Percentiles rank a stretch among this genome's conserved stretches.
phyloP scores from a whole-genome alignment of 768 basidiomycete genomes.

The Crepidotus variabilis region DNA sequence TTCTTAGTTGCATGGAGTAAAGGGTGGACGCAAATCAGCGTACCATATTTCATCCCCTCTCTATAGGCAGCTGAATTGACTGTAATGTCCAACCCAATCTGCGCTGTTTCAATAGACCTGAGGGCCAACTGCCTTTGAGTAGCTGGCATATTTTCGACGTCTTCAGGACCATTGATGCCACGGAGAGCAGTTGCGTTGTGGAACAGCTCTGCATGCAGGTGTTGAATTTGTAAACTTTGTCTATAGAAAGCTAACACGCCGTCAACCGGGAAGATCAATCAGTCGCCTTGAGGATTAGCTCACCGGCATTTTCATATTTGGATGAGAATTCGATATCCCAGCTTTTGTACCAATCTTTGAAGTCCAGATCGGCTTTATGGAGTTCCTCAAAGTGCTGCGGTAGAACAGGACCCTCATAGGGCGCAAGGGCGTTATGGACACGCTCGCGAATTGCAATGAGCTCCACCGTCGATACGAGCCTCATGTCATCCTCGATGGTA shows the following conservation, averaged over 20 bases:
- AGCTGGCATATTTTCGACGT: slow-evolving; percentile 79
- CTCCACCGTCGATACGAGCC: slow-evolving; percentile 92
- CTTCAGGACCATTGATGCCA: slow-evolving; percentile 81
- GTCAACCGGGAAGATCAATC: neutral
- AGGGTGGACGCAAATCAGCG: slow-evolving; percentile 12
- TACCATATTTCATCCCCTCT: slow-evolving; percentile 91
- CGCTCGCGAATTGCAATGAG: slow-evolving; percentile 87
- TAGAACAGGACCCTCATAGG: slow-evolving; percentile 68
- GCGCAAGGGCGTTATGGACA: slow-evolving; percentile 78
- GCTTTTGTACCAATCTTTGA: slow-evolving; percentile 74
- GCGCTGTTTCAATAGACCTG: slow-evolving; percentile 79
- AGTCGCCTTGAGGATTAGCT: slow-evolving; percentile 13
- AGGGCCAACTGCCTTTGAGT: slow-evolving; percentile 78
- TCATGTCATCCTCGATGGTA: slow-evolving; percentile 90
- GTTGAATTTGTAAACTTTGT: slow-evolving; percentile 84
- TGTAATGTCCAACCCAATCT: slow-evolving; percentile 79
- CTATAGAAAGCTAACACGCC: slow-evolving; percentile 69
- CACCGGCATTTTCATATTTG: slow-evolving; percentile 81
- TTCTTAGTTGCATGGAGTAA: neutral
- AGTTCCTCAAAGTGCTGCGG: slow-evolving; percentile 72
- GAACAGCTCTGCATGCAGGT: slow-evolving; percentile 80
- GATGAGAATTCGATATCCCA: slow-evolving; percentile 81
- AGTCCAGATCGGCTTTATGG: slow-evolving; percentile 71
- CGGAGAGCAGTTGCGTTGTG: slow-evolving; percentile 81
- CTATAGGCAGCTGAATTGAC: slow-evolving; percentile 81